Conservation (phyloP, 768 basidiomycete species). For the Amylocystis lapponica region DNA sequence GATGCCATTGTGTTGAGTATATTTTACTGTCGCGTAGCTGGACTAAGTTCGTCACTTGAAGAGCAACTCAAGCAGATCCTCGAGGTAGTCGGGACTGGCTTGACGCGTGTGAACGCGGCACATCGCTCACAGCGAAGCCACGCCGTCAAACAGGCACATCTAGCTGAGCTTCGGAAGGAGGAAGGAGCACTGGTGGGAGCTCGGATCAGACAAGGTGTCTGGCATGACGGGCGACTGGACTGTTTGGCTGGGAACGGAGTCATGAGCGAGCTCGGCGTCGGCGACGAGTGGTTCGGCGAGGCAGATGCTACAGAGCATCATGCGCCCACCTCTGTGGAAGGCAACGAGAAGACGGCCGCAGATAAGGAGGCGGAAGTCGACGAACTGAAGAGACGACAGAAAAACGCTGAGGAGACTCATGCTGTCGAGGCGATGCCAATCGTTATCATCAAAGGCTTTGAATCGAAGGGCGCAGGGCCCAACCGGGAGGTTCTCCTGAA, state of each 20-base stretch:
- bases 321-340: constrained; percentile 4
- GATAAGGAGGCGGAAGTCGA: constrained; percentile 2
- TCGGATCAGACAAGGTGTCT: constrained; percentile 56
- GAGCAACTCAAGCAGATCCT: constrained; percentile 86
- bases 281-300: constrained; percentile 55
- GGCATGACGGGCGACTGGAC: constrained; percentile 87
- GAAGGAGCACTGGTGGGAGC: constrained; percentile 36
- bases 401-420: constrained; percentile 38
- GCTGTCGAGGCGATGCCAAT: constrained; percentile 68
- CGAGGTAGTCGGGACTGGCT: constrained; percentile 65
- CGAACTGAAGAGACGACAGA: constrained; percentile 23
- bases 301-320: constrained; percentile 11
- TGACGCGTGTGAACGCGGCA: constrained; percentile 56
- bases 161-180: constrained; percentile 28
- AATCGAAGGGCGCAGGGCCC: constrained; percentile 43
- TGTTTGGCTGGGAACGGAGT: constrained; percentile 80
- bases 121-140: constrained; percentile 40
- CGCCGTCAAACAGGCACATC: constrained; percentile 30
- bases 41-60: constrained; percentile 70
- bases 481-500: constrained; percentile 66
- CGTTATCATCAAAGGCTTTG: constrained; percentile 81
- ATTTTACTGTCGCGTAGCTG: constrained; percentile 44
- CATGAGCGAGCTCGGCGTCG: constrained; percentile 81
- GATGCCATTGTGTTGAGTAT: background rate
- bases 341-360: background rate